Base-by-base conservation (phyloP, 2,329 filamentous ascomycete genomes). In the Boeremia lycopersici region DNA sequence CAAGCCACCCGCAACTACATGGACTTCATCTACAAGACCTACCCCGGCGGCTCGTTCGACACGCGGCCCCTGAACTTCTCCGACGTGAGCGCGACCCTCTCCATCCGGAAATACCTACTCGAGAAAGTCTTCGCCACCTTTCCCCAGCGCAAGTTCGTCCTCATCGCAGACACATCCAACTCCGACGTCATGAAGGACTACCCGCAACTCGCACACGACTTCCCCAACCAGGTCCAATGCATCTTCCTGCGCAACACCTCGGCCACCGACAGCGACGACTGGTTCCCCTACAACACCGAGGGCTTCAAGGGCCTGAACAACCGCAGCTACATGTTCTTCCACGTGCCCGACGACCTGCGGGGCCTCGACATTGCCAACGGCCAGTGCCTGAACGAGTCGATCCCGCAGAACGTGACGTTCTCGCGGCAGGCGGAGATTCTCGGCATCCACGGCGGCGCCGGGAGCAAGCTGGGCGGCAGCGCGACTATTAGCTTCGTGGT, bases 1-100 rank as follows among this genome's bases (percentile, higher is more conserved):
- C 89, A 93, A 71, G 82, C 86, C 4, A 91, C 89, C 0, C 81
- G 89, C 36, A 88, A 87, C 62, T 93, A 93, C 76, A 91, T 91
- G 88, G 82, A 89, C 56, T 84, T 89, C 74, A 91, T 93, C 72
- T 92, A 89, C 79, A 84, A 85, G 67, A 90, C 83, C 6, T 93
- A 93, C 70, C 90, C 90, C 0, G 82, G 86, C 12, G 90, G 90
- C 38, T 89, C 86, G 36, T 91, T 91, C 70, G 89, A 93, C 65
- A 91, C 88, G 1, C 67, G 69, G 0, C 89, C 90, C 0, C 82
- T 93, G 17, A 92, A 93, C 78, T 91, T 93, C 77, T 88, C 84
- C n/a, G 88, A 92, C 60, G 79, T 89, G 11, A 79, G 76, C n/a
- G 89, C 87, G 4, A 91, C 89, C 0, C 80, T 92, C 33, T 82